Base-by-base conservation (phyloP, 2,329 filamentous ascomycete species). In the Alternaria gansuensis region DNA sequence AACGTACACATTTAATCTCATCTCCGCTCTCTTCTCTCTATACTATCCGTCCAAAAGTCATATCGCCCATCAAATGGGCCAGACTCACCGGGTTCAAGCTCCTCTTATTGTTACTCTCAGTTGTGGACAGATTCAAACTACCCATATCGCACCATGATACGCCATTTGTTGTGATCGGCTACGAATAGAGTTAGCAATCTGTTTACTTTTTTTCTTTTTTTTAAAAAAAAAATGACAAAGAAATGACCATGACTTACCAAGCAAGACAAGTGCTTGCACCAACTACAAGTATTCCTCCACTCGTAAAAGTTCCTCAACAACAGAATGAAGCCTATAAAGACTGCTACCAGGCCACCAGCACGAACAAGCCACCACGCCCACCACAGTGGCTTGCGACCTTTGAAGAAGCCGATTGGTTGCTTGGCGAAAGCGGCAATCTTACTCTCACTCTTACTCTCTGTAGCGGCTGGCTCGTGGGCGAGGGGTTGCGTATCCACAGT, bases 291-390 rank as follows among this genome's bases (percentile, higher is more conserved):
- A 48, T 87, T 87, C 59, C 86, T 85, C 76, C 89, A 88, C 63
- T 86, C 86, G 79, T 98, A 98, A 76, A 99, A 99, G 80, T 97
- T 95, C 75, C 93, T 88, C 60, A 98, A 78, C 52, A 99, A 82
- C 43, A 97, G 80, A 61, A 97, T 90, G 75, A 98, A 97, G 1
- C 90, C 89, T 39, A 96, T 85, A 34, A 97, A 82, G 33, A 93
- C 90, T n/a, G 88, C 85, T 7, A 97, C 85, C 51, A 99, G 81
- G 24, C 90, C 89, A 0, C 85, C 92, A 1, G 86, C 91, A 17
- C 95, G 87, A 28, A 98, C 84, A 23, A 97, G 78, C 94, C 94
- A 98, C 95, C 95, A 99, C 5, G 82, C 90, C 95, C 95, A 99
- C 95, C 95, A 99, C 7, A 97, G 83, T 23, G 91, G 90, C 76